phyloP scores from a whole-genome alignment of 2,329 filamentous ascomycete species.

The Alternaria solani region DNA sequence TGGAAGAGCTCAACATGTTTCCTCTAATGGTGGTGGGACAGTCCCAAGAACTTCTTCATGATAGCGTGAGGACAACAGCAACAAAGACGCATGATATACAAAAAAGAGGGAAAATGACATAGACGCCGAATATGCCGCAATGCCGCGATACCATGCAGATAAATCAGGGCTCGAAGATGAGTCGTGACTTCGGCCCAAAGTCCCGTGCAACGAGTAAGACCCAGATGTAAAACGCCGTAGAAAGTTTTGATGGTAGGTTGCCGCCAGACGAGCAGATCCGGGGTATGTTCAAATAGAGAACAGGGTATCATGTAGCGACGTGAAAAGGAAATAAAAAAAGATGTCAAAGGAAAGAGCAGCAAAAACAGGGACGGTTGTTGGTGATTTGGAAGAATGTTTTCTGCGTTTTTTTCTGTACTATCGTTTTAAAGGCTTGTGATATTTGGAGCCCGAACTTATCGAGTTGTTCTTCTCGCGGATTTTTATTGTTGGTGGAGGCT shows the following conservation, averaged over 20 bases:
- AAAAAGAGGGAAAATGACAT: background rate
- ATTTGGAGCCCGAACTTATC: conserved; percentile 30
- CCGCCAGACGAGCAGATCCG: conserved; percentile 29
- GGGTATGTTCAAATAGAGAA: conserved; percentile 9
- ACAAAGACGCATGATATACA: conserved; percentile 5
- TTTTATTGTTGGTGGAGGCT: conserved; percentile 32
- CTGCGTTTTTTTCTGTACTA: conserved; percentile 8
- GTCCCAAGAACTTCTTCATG: background rate
- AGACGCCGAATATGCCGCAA: conserved; percentile 13
- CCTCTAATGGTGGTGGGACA: background rate
- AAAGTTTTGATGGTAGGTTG: conserved; percentile 13
- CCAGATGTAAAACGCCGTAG: conserved; percentile 12
- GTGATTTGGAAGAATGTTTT: background rate
- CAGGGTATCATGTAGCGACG: conserved; percentile 34
- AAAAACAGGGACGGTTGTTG: background rate
- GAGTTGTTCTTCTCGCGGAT: conserved; percentile 40
- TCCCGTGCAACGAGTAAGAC: conserved; percentile 1
- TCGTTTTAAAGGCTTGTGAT: conserved; percentile 27
- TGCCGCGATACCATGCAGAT: conserved; percentile 12
- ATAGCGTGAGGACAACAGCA: background rate
- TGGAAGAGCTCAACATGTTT: conserved; percentile 1
- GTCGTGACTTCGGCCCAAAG: conserved; percentile 2
- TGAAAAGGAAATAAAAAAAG: conserved; percentile 15
- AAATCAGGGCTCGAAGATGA: background rate
- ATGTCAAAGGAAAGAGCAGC: background rate